Base-by-base conservation (phyloP, 2,329 filamentous ascomycete species). In the Nannizziopsis barbatae region DNA sequence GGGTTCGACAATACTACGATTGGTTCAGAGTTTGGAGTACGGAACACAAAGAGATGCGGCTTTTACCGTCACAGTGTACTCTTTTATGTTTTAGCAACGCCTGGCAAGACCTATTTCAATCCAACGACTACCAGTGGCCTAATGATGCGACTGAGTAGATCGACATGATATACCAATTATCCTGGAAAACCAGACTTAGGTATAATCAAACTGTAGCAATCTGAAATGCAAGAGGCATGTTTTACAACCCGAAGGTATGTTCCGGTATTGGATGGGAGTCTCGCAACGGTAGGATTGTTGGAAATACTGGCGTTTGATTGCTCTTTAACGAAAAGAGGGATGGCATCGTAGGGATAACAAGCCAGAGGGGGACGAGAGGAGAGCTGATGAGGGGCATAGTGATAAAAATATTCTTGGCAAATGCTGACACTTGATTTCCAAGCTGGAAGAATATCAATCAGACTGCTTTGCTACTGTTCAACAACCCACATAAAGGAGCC, bases 141-240 rank as follows among this genome's bases (percentile, higher is more conserved):
- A 15, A n/a, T n/a, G n/a, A n/a, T n/a, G n/a, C n/a, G n/a, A n/a
- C 5, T 15, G 17, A 11, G 5, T 5, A 5, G 17, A 5, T 15
- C 4, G 36, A 38, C 11, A 9, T 14, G 7, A 9, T 11, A 5
- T 38, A 17, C 17, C 17, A 37, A 15, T 17, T 11, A 38, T 17
- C n/a, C 36, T 9, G 36, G 36, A 15, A 38, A 17, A 11, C 32
- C 43, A 40, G 44, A 40, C 14, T 40, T 39, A 17, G 44, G 44
- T 14, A 47, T 47, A 7, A 47, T 14, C 12, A 47, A 22, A 40
- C 44, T 39, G 9, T 48, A 48, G 37, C 45, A 48, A 20, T 48
- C 22, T 11, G 45, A 27, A 12, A 38, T 48, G 27, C 32, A 48
- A 38, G 41, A 48, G 3, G 38, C 45, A 32, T 42, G 37, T 20